phyloP scores from a whole-genome alignment of 106 monocot species.

The Dendrobium officinale region DNA sequence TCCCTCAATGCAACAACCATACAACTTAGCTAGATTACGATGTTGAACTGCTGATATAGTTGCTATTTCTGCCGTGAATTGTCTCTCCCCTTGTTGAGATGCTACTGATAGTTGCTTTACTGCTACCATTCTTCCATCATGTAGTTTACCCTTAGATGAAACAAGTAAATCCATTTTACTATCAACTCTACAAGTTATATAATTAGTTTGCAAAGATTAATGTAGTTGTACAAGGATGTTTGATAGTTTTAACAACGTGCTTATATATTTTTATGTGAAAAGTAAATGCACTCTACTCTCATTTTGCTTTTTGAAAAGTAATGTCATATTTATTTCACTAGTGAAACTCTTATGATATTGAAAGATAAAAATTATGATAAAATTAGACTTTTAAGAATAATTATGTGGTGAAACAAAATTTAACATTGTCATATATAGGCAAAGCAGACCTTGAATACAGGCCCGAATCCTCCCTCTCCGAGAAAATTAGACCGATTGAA shows the following conservation, averaged over 20 bases:
- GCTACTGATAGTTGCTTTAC: conserved; percentile 76
- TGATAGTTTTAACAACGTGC: too few species aligned
- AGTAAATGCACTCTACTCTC: background rate
- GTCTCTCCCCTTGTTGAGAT: conserved; percentile 68
- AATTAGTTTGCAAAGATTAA: too few species aligned
- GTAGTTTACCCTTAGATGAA: conserved; percentile 53
- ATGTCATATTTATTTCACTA: background rate
- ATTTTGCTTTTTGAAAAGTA: background rate
- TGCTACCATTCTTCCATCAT: conserved; percentile 73
- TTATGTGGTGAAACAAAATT: background rate
- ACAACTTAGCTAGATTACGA: conserved; percentile 68
- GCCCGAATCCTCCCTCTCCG: conserved; percentile 72
- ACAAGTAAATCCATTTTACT: background rate
- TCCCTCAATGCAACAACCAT: conserved; percentile 84
- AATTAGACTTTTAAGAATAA: too few species aligned
- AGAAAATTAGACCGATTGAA: conserved; percentile 55
- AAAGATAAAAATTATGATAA: background rate
- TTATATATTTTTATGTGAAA: too few species aligned
- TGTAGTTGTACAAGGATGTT: too few species aligned
- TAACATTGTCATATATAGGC: background rate
- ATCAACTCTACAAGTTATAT: too few species aligned
- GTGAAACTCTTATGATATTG: background rate
- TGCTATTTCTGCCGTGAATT: conserved; percentile 82
- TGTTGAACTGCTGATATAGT: conserved; percentile 89
- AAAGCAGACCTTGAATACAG: conserved; percentile 52